These are phyloP conservation scores for Backusella sp. DNA, from an alignment of 192 early-diverging fungal species.

Conservation along the genomic window DNA sequence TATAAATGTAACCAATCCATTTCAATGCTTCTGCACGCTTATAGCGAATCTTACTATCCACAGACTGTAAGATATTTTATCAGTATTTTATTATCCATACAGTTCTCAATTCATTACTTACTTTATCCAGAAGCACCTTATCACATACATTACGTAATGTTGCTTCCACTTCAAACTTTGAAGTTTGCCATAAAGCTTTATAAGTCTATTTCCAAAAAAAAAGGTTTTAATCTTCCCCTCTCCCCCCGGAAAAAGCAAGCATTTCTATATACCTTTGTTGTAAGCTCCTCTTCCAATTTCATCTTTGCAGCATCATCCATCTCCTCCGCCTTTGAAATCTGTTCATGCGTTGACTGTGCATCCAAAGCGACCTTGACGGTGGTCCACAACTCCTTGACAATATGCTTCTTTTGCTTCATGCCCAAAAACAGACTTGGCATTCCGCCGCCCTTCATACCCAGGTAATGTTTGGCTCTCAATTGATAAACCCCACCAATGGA, in stretches of 20 bases:
- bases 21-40: constrained; percentile 37
- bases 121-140: constrained; percentile 18
- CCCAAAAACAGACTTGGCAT: constrained; percentile 36
- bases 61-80: background rate
- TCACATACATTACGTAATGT: constrained; percentile 26
- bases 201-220: constrained; percentile 12
- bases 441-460: constrained; percentile 47
- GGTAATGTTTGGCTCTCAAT: constrained; percentile 73
- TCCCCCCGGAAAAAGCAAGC: background rate
- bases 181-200: constrained; percentile 40
- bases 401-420: constrained; percentile 48
- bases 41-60: constrained; percentile 20
- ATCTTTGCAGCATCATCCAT: constrained; percentile 34
- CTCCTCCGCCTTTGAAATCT: constrained; percentile 31
- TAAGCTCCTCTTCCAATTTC: constrained; percentile 38
- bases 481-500: constrained; percentile 79
- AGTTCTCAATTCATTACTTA: background rate
- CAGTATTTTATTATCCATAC: no score
- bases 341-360: constrained; percentile 24
- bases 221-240: background rate
- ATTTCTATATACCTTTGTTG: constrained; percentile 21
- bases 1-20: constrained; percentile 39
- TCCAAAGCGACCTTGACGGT: constrained; percentile 35
- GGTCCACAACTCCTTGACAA: constrained; percentile 41
- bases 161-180: constrained; percentile 39